A percentile compares a stretch with the other conserved stretches of the same genome.
These are phyloP conservation scores for Exophiala bonariae DNA, from an alignment of 2,329 filamentous ascomycete genomes.

Conservation along the genomic window DNA sequence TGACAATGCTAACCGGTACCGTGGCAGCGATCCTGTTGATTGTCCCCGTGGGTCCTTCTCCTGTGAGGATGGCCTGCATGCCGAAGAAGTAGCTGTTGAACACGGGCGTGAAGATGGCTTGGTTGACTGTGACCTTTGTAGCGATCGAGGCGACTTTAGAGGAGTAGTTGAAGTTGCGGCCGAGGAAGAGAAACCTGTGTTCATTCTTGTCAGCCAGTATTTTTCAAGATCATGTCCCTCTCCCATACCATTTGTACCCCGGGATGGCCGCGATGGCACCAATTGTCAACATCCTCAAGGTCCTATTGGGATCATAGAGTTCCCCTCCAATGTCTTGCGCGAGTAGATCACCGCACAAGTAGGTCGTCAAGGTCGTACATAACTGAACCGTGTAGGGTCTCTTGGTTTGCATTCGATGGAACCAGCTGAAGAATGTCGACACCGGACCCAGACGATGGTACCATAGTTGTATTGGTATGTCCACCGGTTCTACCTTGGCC, in stretches of 20 bases:
- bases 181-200: constrained; percentile 74
- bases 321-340: constrained; percentile 34
- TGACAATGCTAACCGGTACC: constrained; percentile 73
- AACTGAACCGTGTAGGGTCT: constrained; percentile 80
- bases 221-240: neutral
- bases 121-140: constrained; percentile 78
- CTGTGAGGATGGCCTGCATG: constrained; percentile 72
- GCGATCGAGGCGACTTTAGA: constrained; percentile 70
- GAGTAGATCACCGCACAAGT: constrained; percentile 53
- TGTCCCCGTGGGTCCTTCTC: constrained; percentile 64
- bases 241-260: constrained; percentile 77
- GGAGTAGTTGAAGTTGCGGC: constrained; percentile 78
- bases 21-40: constrained; percentile 72
- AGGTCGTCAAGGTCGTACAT: constrained; percentile 73
- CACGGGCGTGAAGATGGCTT: constrained; percentile 75
- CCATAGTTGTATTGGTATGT: constrained; percentile 27
- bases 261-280: constrained; percentile 74
- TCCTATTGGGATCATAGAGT: constrained; percentile 68
- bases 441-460: constrained; percentile 29
- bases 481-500: constrained; percentile 22
- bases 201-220: neutral
- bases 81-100: constrained; percentile 86
- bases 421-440: constrained; percentile 30
- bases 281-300: constrained; percentile 70
- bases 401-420: constrained; percentile 62